These are phyloP conservation scores for Salix purpurea DNA, from an alignment of 345 rosid species.

Conservation along the genomic window DNA sequence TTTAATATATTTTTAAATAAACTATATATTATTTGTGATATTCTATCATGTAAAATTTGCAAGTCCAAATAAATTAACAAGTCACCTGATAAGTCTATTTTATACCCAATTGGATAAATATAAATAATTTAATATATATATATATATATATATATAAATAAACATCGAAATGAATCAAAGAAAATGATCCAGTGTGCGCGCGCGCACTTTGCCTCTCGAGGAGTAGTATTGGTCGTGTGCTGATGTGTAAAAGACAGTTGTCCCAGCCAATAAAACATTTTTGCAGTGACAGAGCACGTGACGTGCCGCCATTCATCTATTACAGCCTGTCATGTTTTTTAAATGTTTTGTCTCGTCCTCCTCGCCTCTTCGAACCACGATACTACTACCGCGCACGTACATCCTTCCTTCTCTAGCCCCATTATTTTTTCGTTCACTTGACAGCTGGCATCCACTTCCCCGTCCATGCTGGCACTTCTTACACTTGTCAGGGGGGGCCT, in stretches of 20 bases:
- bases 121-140: no score
- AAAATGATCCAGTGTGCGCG: no score
- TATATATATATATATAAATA: no score
- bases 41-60: no score
- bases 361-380: no score
- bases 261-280: background rate
- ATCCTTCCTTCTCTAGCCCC: background rate
- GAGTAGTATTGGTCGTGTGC: background rate
- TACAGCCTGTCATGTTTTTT: conserved; percentile 1
- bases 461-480: conserved; percentile 6
- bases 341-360: background rate
- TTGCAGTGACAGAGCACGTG: background rate
- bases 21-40: no score
- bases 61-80: no score
- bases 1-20: no score
- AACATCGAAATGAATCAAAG: no score
- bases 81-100: no score
- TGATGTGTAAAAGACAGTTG: conserved; percentile 7
- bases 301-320: background rate
- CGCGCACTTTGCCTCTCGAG: background rate
- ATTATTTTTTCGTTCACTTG: background rate
- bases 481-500: background rate
- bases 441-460: conserved; percentile 5
- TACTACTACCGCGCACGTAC: no score
- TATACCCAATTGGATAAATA: no score